Evolutionary conservation across 495 filamentous ascomycete genomes (phyloP).

Genomic region (Hypoxylon crocopeplum): DNA sequence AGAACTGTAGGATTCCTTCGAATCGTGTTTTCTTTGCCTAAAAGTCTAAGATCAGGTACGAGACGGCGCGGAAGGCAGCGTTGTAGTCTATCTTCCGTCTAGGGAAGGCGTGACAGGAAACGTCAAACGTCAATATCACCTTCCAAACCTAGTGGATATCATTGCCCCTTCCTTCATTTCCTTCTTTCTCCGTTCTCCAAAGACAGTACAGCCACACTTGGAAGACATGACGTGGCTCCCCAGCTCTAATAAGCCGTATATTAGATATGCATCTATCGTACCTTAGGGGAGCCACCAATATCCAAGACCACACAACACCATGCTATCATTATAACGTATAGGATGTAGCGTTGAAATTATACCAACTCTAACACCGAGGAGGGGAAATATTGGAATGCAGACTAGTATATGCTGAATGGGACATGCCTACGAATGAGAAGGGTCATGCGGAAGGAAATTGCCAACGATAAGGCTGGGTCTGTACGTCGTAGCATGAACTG

Average conservation of each 20-base stretch:
- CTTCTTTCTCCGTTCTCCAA: neutral
- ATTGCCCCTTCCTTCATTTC: conserved; percentile 9
- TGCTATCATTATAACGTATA: conserved; percentile 20
- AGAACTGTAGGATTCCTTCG: no score
- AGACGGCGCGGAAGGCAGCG: conserved; percentile 14
- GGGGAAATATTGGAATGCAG: neutral
- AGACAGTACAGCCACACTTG: conserved; percentile 6
- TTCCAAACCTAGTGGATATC: conserved; percentile 33
- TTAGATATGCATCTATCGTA: conserved; percentile 26
- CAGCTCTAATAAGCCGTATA: conserved; percentile 20
- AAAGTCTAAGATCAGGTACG: conserved; percentile 16
- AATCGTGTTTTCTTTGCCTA: neutral
- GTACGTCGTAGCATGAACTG: conserved; percentile 10
- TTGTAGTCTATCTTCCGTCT: conserved; percentile 30
- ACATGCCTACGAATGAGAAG: conserved; percentile 38
- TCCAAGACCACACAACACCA: conserved; percentile 3
- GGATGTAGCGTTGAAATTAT: conserved; percentile 5
- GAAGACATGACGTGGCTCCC: conserved; percentile 8
- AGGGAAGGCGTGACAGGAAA: conserved; percentile 26
- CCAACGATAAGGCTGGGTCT: conserved; percentile 95
- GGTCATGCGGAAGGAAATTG: conserved; percentile 85
- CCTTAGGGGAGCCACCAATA: neutral
- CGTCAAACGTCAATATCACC: conserved; percentile 18
- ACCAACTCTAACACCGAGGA: conserved; percentile 13
- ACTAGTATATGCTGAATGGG: neutral